Base-by-base conservation (phyloP, 192 early-diverging fungal species). In the Chytriomyces sp. region DNA sequence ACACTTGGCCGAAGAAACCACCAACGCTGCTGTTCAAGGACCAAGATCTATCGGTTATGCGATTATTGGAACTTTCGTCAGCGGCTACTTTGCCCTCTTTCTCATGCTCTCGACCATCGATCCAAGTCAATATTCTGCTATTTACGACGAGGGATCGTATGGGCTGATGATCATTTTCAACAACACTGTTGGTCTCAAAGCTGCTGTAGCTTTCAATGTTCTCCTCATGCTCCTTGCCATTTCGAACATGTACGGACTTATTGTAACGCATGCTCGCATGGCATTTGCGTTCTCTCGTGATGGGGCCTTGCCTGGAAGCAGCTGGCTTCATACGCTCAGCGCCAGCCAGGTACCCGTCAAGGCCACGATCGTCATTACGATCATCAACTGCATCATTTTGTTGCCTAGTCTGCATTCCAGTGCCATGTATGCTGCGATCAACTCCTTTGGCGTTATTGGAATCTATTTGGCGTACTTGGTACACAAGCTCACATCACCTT, bases 251-350 rank as follows among this genome's bases (percentile, higher is more conserved):
- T 72, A 57, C 35, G 70, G 57, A 10, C 50, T 62, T 20, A 28
- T 72, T 28, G 53, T 61, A 13, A 62, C 60, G 1, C 70, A 72
- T 44, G 70, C 70, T 10, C 48, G 70, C n/a, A 46, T 57, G 70
- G 50, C 70, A n/a, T 72, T 72, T 35, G 70, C 70, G 18, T 72
- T 72, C 70, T 67, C 61, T 24, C 70, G 70, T 35, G 70, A 72
- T 72, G 70, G 70, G 11, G 70, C 70, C 60, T 35, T 72, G 20
- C 70, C 70, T 13, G 70, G 70, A 16, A 63, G 53, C 26, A 72
- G 44, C 18, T 72, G 70, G 70, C 57, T 72, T 11, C 70, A 72
- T 44, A 23, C 18, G 24, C 57, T 72, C 16, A 62, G 44, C 57
- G 13, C 16, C 11, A 26, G 44, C 57, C 47, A 46, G 18, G 70